These are phyloP conservation scores for Tolypocladium pustulatum DNA, from an alignment of 2,329 filamentous ascomycete genomes.

Conservation along the genomic window DNA sequence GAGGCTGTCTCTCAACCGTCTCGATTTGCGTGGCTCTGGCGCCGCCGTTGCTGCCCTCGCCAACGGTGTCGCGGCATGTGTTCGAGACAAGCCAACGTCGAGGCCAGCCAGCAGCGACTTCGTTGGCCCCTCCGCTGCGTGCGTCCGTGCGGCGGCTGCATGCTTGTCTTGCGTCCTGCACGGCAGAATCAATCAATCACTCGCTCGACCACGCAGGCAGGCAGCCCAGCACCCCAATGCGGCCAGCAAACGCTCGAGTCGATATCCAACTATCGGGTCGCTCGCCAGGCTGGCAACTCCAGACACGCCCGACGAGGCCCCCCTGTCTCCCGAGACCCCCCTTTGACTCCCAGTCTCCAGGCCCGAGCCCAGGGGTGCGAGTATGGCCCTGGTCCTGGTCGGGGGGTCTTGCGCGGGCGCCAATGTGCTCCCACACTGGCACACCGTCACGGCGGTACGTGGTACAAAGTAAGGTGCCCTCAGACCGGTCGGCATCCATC, in stretches of 20 bases:
- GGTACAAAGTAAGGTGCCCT: not conserved
- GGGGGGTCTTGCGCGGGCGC: not conserved
- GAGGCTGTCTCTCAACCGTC: not conserved
- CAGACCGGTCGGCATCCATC: not conserved
- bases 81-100: not conserved
- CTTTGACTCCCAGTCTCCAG: not conserved
- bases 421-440: not conserved
- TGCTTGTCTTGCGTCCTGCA: conserved; percentile 1
- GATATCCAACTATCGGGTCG: not conserved
- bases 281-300: not conserved
- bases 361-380: not conserved
- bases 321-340: not conserved
- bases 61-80: not conserved
- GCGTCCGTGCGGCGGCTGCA: conserved; percentile 1
- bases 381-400: not conserved
- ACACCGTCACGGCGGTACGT: not conserved
- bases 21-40: not conserved
- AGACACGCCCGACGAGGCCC: not conserved
- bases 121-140: not conserved
- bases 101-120: not conserved
- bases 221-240: not conserved
- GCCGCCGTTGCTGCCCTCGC: not conserved
- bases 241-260: not conserved
- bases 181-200: not conserved
- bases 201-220: not conserved